Evolutionary conservation across 306 rosid genomes (phyloP).

Genomic region (Begonia loranthoides): DNA sequence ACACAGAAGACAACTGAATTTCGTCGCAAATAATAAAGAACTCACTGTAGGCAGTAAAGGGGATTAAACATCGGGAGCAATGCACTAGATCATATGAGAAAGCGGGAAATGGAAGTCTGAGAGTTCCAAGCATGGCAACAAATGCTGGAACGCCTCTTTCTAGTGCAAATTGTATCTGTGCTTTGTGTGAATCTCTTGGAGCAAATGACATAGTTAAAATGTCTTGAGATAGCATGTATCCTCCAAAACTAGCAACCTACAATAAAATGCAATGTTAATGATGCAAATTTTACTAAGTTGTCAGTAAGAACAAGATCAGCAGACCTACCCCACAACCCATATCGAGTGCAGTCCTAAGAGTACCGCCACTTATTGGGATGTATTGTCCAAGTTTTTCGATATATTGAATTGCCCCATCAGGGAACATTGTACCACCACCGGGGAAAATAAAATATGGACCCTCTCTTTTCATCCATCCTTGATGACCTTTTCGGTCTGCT

Average conservation of each 20-base stretch:
- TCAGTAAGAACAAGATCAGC: conserved; percentile 10
- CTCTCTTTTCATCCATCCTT: conserved; percentile 96
- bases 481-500: conserved; percentile 98
- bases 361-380: conserved; percentile 61
- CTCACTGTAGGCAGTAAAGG: conserved; percentile 97
- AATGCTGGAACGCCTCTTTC: conserved; percentile 98
- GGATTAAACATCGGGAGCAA: conserved; percentile 92
- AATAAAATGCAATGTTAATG: conserved; percentile 11
- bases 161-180: conserved; percentile 92
- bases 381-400: conserved; percentile 87
- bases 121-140: conserved; percentile 98
- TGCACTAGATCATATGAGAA: conserved; percentile 87
- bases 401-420: conserved; percentile 91
- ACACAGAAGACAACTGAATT: conserved; percentile 9
- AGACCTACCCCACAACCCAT: conserved; percentile 96
- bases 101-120: conserved; percentile 87
- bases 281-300: conserved; percentile 5
- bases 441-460: conserved; percentile 89
- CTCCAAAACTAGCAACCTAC: conserved; percentile 99
- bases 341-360: conserved; percentile 86
- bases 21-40: conserved; percentile 12
- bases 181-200: conserved; percentile 95
- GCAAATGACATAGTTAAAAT: conserved; percentile 86
- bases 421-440: conserved; percentile 99
- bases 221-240: conserved; percentile 57